Conservation (phyloP, 257 asterid species). For the Anisodus tanguticus region DNA sequence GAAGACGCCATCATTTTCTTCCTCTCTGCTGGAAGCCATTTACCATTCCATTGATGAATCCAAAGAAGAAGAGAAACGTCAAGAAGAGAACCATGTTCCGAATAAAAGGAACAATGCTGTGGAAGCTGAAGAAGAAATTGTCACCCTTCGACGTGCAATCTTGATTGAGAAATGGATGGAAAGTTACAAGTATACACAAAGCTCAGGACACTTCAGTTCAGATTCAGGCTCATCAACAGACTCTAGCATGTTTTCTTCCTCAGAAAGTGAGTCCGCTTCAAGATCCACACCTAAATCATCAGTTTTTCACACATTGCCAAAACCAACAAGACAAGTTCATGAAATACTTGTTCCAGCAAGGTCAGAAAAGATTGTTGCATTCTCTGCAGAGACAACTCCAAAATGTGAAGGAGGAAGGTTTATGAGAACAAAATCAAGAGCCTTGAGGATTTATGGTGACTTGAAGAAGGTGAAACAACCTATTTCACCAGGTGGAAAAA, state of each 20-base stretch:
- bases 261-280: slow-evolving; percentile 60
- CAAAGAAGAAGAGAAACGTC: not conserved
- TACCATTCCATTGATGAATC: slow-evolving; percentile 79
- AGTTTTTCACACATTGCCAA: not conserved
- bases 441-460: slow-evolving; percentile 46
- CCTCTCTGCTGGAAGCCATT: slow-evolving; percentile 80
- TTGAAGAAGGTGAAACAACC: slow-evolving; percentile 54
- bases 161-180: slow-evolving; percentile 84
- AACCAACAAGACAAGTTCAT: slow-evolving; percentile 17
- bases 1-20: slow-evolving; percentile 73
- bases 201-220: slow-evolving; percentile 49
- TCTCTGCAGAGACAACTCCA: slow-evolving; percentile 27
- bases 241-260: slow-evolving; percentile 66
- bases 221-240: slow-evolving; percentile 67
- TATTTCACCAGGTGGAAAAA: slow-evolving; percentile 58
- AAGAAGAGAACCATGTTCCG: not conserved
- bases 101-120: slow-evolving; percentile 40
- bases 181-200: slow-evolving; percentile 36
- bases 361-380: slow-evolving; percentile 27
- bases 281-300: slow-evolving; percentile 51
- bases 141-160: slow-evolving; percentile 74
- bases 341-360: slow-evolving; percentile 22
- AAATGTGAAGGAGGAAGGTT: slow-evolving; percentile 38
- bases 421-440: slow-evolving; percentile 48
- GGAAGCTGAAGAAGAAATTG: slow-evolving; percentile 56